A percentile compares a stretch with the other conserved stretches of the same genome.
Conservation (phyloP, 139 green algal species). For the Ulvella scutata region DNA sequence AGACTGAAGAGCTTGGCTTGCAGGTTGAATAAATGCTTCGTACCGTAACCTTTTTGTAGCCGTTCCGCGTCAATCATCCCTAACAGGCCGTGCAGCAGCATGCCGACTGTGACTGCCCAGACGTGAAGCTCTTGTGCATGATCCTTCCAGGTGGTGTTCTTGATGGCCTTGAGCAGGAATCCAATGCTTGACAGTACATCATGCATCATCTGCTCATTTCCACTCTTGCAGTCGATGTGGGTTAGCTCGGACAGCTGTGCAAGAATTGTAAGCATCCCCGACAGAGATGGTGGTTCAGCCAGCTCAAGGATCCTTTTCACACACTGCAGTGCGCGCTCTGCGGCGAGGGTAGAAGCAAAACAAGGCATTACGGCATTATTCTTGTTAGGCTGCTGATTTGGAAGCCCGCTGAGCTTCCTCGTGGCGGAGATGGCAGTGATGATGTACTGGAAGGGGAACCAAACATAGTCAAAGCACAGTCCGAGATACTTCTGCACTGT, state of each 20-base stretch:
- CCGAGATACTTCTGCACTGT: background rate
- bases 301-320: background rate
- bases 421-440: background rate
- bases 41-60: background rate
- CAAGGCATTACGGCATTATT: background rate
- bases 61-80: background rate
- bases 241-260: background rate
- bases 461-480: background rate
- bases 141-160: background rate
- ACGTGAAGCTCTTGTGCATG: background rate
- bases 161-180: background rate
- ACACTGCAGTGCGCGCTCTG: background rate
- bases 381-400: background rate
- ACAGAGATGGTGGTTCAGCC: background rate
- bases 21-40: background rate
- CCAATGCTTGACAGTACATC: background rate
- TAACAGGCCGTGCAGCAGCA: background rate
- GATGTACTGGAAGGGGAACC: constrained; percentile 2
- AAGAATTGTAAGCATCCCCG: background rate
- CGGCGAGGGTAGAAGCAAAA: background rate
- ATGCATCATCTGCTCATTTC: constrained; percentile 1
- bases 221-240: background rate
- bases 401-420: background rate
- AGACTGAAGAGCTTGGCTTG: background rate
- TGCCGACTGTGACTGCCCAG: background rate